phyloP scores from a whole-genome alignment of 495 filamentous ascomycete genomes.

The Usnea hakonensis region DNA sequence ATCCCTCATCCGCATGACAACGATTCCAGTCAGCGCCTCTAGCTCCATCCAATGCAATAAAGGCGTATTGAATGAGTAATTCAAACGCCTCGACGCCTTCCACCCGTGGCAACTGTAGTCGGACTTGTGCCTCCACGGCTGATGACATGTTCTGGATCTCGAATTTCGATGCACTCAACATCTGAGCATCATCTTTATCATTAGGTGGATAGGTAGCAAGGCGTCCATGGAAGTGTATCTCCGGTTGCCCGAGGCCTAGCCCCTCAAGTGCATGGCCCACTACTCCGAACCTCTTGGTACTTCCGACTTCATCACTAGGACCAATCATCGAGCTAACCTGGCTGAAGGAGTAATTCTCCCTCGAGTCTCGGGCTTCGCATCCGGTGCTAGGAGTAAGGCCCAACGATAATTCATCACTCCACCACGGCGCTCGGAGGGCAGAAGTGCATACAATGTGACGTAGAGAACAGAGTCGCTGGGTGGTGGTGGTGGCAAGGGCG shows the following conservation, averaged over 20 bases:
- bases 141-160: background rate
- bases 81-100: background rate
- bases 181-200: background rate
- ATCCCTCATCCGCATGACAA: background rate
- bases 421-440: background rate
- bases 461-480: background rate
- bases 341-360: background rate
- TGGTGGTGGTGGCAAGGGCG: background rate
- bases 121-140: background rate
- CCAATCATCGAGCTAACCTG: background rate
- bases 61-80: background rate
- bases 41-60: background rate
- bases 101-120: background rate
- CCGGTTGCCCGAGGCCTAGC: background rate
- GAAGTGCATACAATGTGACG: background rate
- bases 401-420: background rate
- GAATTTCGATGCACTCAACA: background rate
- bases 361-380: background rate
- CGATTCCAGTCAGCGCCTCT: background rate
- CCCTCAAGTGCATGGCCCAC: background rate
- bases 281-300: background rate
- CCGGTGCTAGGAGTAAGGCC: background rate
- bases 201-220: too few relatives aligned
- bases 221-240: background rate
- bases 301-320: background rate